Conservation (phyloP, 2,329 filamentous ascomycete genomes). For the Sporothrix pallida region DNA sequence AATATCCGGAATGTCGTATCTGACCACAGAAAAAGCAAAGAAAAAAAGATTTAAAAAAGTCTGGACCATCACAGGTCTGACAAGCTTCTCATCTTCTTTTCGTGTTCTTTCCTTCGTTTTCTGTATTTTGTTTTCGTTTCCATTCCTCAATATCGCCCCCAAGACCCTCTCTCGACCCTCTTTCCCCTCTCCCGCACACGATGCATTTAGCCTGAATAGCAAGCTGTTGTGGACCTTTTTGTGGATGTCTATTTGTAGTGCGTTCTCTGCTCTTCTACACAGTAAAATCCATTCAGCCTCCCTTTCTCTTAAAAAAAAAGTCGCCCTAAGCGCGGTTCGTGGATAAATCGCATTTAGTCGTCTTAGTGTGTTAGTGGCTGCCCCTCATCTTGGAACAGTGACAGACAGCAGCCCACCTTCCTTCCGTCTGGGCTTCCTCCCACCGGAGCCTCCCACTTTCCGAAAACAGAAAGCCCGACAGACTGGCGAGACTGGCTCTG, state of each 20-base stretch:
- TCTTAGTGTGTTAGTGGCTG: neutral
- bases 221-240: conserved; percentile 17
- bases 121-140: too few relatives aligned
- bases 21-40: too few relatives aligned
- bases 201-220: conserved; percentile 30
- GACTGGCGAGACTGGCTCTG: neutral
- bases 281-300: too few relatives aligned
- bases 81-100: too few relatives aligned
- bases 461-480: conserved; percentile 32
- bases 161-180: neutral
- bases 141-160: too few relatives aligned
- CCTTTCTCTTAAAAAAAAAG: neutral
- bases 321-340: conserved; percentile 20
- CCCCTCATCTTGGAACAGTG: neutral
- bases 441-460: neutral
- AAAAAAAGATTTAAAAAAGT: neutral
- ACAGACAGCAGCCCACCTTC: neutral
- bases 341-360: conserved; percentile 20
- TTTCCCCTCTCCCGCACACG: conserved; percentile 19
- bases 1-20: too few relatives aligned
- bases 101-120: too few relatives aligned
- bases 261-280: neutral
- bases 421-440: neutral
- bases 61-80: neutral
- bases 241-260: neutral